Evolutionary conservation across 192 early-diverging fungal genomes (phyloP).

Genomic region (Backusella liffmaniae): DNA sequence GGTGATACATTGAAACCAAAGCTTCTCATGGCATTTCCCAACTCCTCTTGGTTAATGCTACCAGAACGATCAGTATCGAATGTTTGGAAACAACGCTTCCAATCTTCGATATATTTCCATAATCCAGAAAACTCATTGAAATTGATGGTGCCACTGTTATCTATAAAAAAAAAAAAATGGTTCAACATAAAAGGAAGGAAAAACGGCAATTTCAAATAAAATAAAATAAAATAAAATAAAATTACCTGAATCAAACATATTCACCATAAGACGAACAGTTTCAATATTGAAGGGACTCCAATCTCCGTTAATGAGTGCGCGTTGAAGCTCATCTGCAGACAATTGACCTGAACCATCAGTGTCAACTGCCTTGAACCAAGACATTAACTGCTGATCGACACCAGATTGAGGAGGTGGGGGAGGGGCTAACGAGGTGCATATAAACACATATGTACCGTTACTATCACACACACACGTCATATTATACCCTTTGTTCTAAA

Average conservation of each 20-base stretch:
- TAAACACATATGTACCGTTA: background rate
- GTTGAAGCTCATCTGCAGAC: slow-evolving; percentile 67
- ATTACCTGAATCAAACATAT: slow-evolving; percentile 70
- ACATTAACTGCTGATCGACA: slow-evolving; percentile 34
- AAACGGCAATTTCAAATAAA: background rate
- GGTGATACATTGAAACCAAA: slow-evolving; percentile 80
- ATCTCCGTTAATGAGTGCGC: slow-evolving; percentile 73
- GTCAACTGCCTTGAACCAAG: slow-evolving; percentile 64
- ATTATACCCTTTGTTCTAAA: background rate
- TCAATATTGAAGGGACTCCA: slow-evolving; percentile 81
- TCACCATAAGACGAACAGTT: slow-evolving; percentile 79
- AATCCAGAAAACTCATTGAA: slow-evolving; percentile 78
- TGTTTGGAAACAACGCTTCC: slow-evolving; percentile 75
- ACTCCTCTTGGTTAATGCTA: slow-evolving; percentile 69
- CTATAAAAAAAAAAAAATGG: slow-evolving; percentile 28
- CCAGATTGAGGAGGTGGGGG: slow-evolving; percentile 38
- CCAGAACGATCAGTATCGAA: slow-evolving; percentile 78
- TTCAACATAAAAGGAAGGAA: background rate
- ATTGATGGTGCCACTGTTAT: slow-evolving; percentile 73
- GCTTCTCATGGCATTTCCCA: slow-evolving; percentile 65
- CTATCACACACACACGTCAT: background rate
- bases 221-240: background rate
- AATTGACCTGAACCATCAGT: slow-evolving; percentile 67
- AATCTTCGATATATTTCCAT: slow-evolving; percentile 82
- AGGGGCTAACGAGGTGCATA: background rate